These are phyloP conservation scores for Cordyceps pruinosa DNA, from an alignment of 2,329 filamentous ascomycete genomes.

Conservation along the genomic window DNA sequence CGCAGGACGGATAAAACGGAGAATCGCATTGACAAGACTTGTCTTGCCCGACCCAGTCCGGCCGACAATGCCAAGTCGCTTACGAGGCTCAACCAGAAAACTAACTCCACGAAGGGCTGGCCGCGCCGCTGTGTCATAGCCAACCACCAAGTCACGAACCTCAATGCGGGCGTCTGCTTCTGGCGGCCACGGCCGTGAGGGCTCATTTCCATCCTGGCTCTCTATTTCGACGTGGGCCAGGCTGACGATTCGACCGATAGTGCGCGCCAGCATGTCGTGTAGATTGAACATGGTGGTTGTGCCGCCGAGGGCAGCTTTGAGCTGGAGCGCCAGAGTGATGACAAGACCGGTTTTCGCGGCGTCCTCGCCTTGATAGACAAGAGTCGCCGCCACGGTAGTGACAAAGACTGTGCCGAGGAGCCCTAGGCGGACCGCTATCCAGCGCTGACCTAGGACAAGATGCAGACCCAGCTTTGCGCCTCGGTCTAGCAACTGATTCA, in stretches of 20 bases:
- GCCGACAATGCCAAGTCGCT: slow-evolving; percentile 12
- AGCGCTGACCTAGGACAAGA: slow-evolving; percentile 1
- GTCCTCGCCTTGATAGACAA: neutral
- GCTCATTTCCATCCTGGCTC: neutral
- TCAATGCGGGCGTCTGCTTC: neutral
- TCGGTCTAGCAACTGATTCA: neutral
- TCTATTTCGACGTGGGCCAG: slow-evolving; percentile 5
- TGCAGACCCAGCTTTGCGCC: slow-evolving; percentile 7
- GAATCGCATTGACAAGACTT: slow-evolving; percentile 7
- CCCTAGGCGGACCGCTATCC: slow-evolving; percentile 7
- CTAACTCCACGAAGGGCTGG: neutral
- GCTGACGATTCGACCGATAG: slow-evolving; percentile 1
- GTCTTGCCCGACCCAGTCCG: slow-evolving; percentile 13
- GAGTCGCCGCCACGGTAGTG: neutral
- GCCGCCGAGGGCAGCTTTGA: neutral
- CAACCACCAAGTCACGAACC: neutral
- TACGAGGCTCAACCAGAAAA: neutral
- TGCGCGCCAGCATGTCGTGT: neutral
- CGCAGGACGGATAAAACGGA: neutral
- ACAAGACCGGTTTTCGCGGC: slow-evolving; percentile 8
- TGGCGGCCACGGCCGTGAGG: neutral
- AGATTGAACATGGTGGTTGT: neutral
- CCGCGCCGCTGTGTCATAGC: neutral
- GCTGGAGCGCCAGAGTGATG: slow-evolving; percentile 10
- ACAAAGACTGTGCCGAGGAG: slow-evolving; percentile 8